Base-by-base conservation (phyloP, 441 rosid species). In the Arabidopsis hybrid region DNA sequence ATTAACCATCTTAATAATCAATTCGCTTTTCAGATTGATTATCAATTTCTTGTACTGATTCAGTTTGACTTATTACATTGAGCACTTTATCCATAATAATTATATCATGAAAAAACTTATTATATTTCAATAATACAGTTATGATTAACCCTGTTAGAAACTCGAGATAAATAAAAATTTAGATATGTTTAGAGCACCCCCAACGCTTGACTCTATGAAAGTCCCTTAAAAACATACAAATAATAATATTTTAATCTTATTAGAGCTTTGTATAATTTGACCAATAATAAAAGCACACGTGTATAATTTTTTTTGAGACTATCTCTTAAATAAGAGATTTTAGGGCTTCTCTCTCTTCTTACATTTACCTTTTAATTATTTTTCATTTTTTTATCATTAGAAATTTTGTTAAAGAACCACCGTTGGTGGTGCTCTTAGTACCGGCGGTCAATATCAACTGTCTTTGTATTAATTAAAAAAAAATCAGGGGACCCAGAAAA, bases 371-470 rank as follows among this genome's bases (percentile, higher is more conserved):
- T 21, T 21, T 21, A 21, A 21, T 21, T 21, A 21, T 21, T 21
- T 21, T 21, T 21, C 26, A 21, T 21, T 21, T 21, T 21, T 21
- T 21, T 21, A 21, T 21, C 26, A 21, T 21, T 21, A 21, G 0
- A 21, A 21, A 21, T 21, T 21, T 21, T 21, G 26, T 21, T 21
- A 21, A 21, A 2, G 26, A 0, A 21, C 26, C 26, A 21, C 26
- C 26, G 2, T 21, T 21, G 26, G 26, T 21, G 26, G 26, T 21
- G 26, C 26, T 21, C 26, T 21, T 21, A 21, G 26, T 21, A 21
- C 26, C 26, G 26, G 26, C 31, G 67, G 65, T 75, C 65, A 55
- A 45, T 46, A 52, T 53, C 74, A 75, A 55, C 51, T 39, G 45
- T 66, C 53, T 74, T 8, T 58, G 43, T 50, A 47, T 51, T 51